Base-by-base conservation (phyloP, 331 rosid species). In the Arachis monticola region DNA sequence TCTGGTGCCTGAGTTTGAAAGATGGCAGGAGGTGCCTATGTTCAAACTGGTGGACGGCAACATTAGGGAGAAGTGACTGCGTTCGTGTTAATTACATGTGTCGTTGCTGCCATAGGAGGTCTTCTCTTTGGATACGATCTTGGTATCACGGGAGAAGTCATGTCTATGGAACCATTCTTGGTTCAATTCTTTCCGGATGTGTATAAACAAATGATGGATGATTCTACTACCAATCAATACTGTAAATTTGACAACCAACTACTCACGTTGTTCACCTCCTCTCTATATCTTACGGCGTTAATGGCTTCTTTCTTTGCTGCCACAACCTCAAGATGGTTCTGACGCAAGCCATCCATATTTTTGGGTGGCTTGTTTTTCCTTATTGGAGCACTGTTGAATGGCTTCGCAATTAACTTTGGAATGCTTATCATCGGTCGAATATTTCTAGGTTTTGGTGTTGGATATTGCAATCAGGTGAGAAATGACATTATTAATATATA, bases 371-470 rank as follows among this genome's bases (percentile, higher is more conserved):
- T 59, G 7, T 59, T 59, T 59, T 59, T 59, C 30, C 64, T 59
- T 30, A 7, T 59, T 30, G 68, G 68, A 7, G 68, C 68, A 63
- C 2, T 63, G 4, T 13, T 63, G 32, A 63, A 63, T n/a, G 53
- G 69, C 9, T 64, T 64, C 4, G 55, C 55, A 3, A 1, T 64
- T 7, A 64, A 64, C 5, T 14, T 64, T 10, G 55, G 9, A 44
- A 64, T 64, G 70, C 55, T 64, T 22, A 64, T 64, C 53, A 44
- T 64, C 9, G 70, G 70, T 44, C 70, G 13, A 8, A 0, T 44
- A 8, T 64, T 64, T 35, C 70, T 64, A 1, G 55, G 70, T 17
- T 14, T 44, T 4, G 70, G 53, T 14, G 55, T 64, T 5, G 55
- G 40, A 14, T 64, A 44, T 7, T 32, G 17, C 17, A 64, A 64